Base-by-base conservation (phyloP, 2,329 filamentous ascomycete genomes). In the Trichoderma atrobrunneum region DNA sequence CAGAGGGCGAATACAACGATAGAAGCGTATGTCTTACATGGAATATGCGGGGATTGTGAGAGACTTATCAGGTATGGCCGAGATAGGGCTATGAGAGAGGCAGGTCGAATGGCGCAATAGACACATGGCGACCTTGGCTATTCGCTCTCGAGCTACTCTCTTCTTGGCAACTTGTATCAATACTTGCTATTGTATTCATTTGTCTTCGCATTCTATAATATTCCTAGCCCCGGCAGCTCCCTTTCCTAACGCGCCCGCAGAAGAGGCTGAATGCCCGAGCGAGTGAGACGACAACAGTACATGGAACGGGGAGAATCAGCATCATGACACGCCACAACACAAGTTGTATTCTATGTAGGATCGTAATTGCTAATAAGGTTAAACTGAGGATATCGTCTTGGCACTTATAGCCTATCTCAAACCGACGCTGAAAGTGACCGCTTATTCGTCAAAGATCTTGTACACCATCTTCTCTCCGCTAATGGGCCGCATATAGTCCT, bases 391-490 rank as follows among this genome's bases (percentile, higher is more conserved):
- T 39, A 39, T 51, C 57, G 7, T 48, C 62, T 48, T 60, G 36
- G 36, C 18, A 61, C 6, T 34, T 24, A 6, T 48, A n/a, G 5
- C 11, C 8, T 51, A 32, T 26, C 8, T 1, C 43, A n/a, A 0
- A 24, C 2, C 21, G 34, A 30, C 7, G 6, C n/a, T 32, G 34
- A 26, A 32, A 54, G 11, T 12, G 11, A 7, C 57, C 11, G 16
- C 57, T 62, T 32, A 61, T 62, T 57, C 59, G 21, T 18, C 48
- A 24, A 3, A 18, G 21, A 76, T 26, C 21, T 26, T 65, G 39
- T 81, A 81, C 0, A 81, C 79, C 11, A 84, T 64, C 75, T 84
- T 85, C 75, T 85, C 82, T 0, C 76, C 82, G 69, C 82, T 82
- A 1, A 85, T 76, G 0, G 82, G 81, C 1, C 74, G 76, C 81